A percentile compares a stretch with the other conserved stretches of the same genome.
Evolutionary conservation across 495 filamentous ascomycete species (phyloP).

Genomic region (Neurospora sublineolata): DNA sequence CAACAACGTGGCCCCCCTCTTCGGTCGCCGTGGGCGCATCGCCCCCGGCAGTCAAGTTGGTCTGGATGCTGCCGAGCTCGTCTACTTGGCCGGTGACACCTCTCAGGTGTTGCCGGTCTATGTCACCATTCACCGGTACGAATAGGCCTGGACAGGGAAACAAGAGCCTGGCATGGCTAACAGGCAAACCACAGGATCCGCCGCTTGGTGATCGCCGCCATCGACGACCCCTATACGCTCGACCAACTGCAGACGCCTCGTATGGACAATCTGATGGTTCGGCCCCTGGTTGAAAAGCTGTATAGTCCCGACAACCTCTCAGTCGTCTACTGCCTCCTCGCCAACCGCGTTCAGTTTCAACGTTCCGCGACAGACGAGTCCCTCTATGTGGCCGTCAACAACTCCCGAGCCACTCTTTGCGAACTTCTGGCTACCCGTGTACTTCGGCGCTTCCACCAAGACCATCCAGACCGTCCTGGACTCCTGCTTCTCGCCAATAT

Average conservation of each 20-base stretch:
- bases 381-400: constrained; percentile 49
- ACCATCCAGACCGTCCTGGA: constrained; percentile 42
- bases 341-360: constrained; percentile 52
- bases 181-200: constrained; percentile 13
- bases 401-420: constrained; percentile 47
- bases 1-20: constrained; percentile 11
- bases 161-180: constrained; percentile 22
- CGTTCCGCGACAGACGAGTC: constrained; percentile 43
- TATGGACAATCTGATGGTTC: constrained; percentile 45
- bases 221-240: constrained; percentile 49
- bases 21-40: constrained; percentile 7
- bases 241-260: constrained; percentile 48
- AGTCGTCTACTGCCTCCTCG: constrained; percentile 51
- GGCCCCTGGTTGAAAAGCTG: constrained; percentile 48
- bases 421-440: constrained; percentile 48
- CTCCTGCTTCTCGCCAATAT: constrained; percentile 48
- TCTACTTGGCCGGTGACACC: constrained; percentile 2
- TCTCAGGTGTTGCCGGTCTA: constrained; percentile 26
- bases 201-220: constrained; percentile 17
- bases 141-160: constrained; percentile 8
- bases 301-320: constrained; percentile 48
- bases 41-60: constrained; percentile 1
- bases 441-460: constrained; percentile 50
- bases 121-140: constrained; percentile 35
- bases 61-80: constrained; percentile 1